Evolutionary conservation across 768 basidiomycete genomes (phyloP), one percentile per base, ranked within the genome.

Genomic region (Pulveroboletus sp.): DNA sequence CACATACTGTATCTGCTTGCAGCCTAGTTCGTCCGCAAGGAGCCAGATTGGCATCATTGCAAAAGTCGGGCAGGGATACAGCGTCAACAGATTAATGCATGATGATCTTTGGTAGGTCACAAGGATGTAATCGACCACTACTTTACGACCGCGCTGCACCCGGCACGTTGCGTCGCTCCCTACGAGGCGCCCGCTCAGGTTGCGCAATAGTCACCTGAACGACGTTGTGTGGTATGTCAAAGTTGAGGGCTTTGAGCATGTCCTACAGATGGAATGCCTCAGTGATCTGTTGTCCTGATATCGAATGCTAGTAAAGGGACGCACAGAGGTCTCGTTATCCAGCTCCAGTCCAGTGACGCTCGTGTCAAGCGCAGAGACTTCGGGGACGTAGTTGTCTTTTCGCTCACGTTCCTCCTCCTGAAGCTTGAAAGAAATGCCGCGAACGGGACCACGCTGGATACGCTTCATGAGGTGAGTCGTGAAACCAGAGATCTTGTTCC

Each of bases 381-480:
- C 96, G 57, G 96, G 96, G 47, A 98, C 95, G 72, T 91, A 97
- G 80, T 97, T 94, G 71, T 99, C 96, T 82, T 98, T 98, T 65
- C 95, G 78, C 75, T 99, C 96, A 55, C 96, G 83, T 76, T 99
- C 96, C 74, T 99, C 96, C 69, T 98, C 96, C 72, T 99, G 96
- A 62, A 99, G 88, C 75, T 97, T 96, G 92, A 98, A 99, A 49
- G 96, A 98, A 71, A 99, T 99, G 63, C 96, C 96, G 58, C 93
- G 92, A 57, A 99, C 96, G 64, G 96, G 96, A 3, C 96, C 96
- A 52, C 85, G 85, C 73, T 96, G 93, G 65, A 99, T 99, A 67
- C 96, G 93, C 82, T 93, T 97, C 96, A 99, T 99, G 72, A 99
- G 78, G 71, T 99, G 96, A 64, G 96, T 99, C 52, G 96, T 99